Conservation (phyloP, 768 basidiomycete species). For the Coprinellus micaceus region DNA sequence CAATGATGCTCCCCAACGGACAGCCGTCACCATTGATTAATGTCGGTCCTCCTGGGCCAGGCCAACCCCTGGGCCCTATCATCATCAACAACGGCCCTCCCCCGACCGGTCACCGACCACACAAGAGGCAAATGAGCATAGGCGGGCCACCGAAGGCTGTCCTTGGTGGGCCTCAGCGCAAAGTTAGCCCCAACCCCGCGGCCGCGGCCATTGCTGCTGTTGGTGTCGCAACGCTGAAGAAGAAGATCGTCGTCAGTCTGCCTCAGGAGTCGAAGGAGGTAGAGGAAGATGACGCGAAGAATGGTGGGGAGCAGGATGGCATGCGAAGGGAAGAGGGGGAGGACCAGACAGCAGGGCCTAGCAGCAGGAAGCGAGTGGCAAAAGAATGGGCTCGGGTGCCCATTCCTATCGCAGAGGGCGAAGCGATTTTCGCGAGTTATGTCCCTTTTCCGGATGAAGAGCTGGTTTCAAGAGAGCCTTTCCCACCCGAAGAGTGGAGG, state of each 20-base stretch:
- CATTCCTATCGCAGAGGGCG: not conserved
- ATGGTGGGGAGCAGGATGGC: slow-evolving; percentile 24
- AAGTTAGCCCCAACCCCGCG: slow-evolving; percentile 63
- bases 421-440: not conserved
- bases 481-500: slow-evolving; percentile 65
- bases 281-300: slow-evolving; percentile 35
- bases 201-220: slow-evolving; percentile 26
- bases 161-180: slow-evolving; percentile 75
- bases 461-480: slow-evolving; percentile 46
- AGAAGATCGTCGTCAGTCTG: slow-evolving; percentile 68
- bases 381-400: slow-evolving; percentile 1
- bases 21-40: not conserved
- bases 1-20: slow-evolving; percentile 35
- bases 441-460: slow-evolving; percentile 31
- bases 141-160: slow-evolving; percentile 89
- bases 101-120: slow-evolving; percentile 5
- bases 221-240: slow-evolving; percentile 47
- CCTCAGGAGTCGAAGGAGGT: slow-evolving; percentile 43
- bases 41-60: slow-evolving; percentile 16
- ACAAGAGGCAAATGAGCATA: slow-evolving; percentile 66
- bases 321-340: not conserved
- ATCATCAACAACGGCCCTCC: slow-evolving; percentile 36
- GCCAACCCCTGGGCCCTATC: slow-evolving; percentile 42
- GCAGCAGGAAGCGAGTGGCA: not conserved
- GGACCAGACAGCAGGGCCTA: not conserved